A percentile compares a stretch with the other conserved stretches of the same genome.
These are phyloP conservation scores for Cutaneotrichosporon sp. DNA, from an alignment of 1,284 basidiomycete species.

Conservation along the genomic window DNA sequence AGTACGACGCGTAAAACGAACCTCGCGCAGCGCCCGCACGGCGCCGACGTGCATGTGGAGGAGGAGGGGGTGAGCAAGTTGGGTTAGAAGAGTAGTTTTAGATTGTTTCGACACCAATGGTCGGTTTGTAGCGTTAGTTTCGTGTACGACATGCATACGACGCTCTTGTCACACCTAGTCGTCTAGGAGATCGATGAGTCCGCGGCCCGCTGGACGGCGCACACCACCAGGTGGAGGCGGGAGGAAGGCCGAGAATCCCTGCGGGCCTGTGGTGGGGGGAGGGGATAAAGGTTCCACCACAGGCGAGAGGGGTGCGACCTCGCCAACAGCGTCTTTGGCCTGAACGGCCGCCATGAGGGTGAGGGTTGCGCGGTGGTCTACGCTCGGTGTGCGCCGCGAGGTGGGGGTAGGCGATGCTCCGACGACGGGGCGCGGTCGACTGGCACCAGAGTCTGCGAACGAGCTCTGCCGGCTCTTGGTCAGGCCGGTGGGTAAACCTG, in stretches of 20 bases:
- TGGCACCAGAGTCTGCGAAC: background rate
- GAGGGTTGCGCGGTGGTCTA: conserved; percentile 20
- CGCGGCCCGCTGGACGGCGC: background rate
- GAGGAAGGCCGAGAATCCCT: background rate
- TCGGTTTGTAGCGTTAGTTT: background rate
- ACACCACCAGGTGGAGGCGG: conserved; percentile 9
- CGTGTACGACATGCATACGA: background rate
- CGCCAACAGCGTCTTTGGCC: background rate
- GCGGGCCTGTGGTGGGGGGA: background rate
- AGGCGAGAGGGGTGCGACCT: background rate
- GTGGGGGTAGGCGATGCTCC: background rate
- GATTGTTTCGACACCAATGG: background rate
- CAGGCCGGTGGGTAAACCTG: background rate
- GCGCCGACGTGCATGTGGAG: conserved; percentile 47
- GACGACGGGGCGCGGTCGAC: background rate
- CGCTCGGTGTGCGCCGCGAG: conserved; percentile 7
- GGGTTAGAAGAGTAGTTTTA: background rate
- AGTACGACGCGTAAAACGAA: conserved; percentile 21
- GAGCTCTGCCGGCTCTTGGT: conserved; percentile 3
- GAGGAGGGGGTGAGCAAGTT: conserved; percentile 44
- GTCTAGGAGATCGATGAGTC: conserved; percentile 10
- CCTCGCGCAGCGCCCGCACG: conserved; percentile 31
- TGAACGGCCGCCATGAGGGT: conserved; percentile 11
- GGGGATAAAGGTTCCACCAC: conserved; percentile 2
- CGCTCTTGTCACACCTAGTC: background rate